phyloP scores from a whole-genome alignment of 2,329 filamentous ascomycete genomes.

The Polytolypa hystricis region DNA sequence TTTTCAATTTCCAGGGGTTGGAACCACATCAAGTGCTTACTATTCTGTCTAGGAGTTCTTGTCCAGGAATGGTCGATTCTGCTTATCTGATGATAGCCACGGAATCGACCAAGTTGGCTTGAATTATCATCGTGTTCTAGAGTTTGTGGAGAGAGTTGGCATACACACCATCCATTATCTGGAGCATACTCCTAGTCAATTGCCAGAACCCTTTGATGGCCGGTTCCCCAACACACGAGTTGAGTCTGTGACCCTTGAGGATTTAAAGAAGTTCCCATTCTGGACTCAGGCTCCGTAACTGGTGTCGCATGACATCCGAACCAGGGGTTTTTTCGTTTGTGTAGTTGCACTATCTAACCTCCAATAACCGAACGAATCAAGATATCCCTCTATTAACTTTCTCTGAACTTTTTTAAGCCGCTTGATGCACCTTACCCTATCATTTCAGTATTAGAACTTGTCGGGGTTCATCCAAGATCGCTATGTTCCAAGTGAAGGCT shows the following conservation, averaged over 20 bases:
- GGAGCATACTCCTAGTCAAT: slow-evolving; percentile 17
- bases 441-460: too few species aligned
- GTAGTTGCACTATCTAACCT: too few species aligned
- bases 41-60: slow-evolving; percentile 66
- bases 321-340: too few species aligned
- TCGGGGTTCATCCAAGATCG: too few species aligned
- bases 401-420: too few species aligned
- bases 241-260: slow-evolving; percentile 20
- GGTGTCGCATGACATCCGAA: too few species aligned
- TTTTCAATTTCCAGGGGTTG: slow-evolving; percentile 7
- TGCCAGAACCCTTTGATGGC: slow-evolving; percentile 17
- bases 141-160: slow-evolving; percentile 50
- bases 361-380: too few species aligned
- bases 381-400: too few species aligned
- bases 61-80: slow-evolving; percentile 65
- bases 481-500: too few species aligned
- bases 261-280: slow-evolving; percentile 25
- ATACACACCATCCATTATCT: slow-evolving; percentile 31
- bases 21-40: too few species aligned
- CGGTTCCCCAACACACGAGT: slow-evolving; percentile 29
- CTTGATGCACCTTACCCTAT: too few species aligned
- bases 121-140: slow-evolving; percentile 62
- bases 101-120: slow-evolving; percentile 76
- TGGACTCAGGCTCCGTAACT: too few species aligned
- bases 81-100: slow-evolving; percentile 91